Percentiles rank a stretch among this genome's conserved stretches.
phyloP scores from a whole-genome alignment of 352 stramenopile genomes.

The Pythium plurisporium region DNA sequence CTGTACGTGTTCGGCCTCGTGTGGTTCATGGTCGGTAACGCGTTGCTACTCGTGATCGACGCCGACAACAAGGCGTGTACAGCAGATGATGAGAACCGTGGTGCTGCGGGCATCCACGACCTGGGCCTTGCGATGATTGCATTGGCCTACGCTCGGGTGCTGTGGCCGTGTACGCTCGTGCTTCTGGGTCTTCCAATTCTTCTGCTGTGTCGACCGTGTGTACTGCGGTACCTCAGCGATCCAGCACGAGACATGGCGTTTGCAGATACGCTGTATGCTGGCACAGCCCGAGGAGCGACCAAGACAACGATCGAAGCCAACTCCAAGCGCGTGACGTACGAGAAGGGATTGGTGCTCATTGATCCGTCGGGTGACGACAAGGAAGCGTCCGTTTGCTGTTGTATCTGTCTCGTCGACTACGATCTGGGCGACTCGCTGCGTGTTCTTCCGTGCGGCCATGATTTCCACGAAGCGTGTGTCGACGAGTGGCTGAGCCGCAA shows the following conservation, averaged over 20 bases:
- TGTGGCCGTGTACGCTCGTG: constrained; percentile 24
- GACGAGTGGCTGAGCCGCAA: constrained; percentile 24
- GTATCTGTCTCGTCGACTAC: constrained; percentile 25
- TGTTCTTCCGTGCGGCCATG: constrained; percentile 17
- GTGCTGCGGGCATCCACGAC: constrained; percentile 10
- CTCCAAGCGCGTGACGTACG: constrained; percentile 7
- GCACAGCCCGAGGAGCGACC: constrained; percentile 5
- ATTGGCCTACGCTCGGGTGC: constrained; percentile 20
- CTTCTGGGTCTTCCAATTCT: constrained; percentile 15
- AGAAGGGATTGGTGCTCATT: constrained; percentile 4
- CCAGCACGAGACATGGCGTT: constrained; percentile 10
- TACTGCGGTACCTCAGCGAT: constrained; percentile 12
- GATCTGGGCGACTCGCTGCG: constrained; percentile 14
- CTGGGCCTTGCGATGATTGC: constrained; percentile 11
- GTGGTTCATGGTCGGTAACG: constrained; percentile 25
- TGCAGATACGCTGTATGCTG: constrained; percentile 3
- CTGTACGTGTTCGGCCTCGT: constrained; percentile 21
- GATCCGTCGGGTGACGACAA: background rate
- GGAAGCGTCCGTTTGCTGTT: constrained; percentile 15
- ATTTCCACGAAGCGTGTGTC: constrained; percentile 21
- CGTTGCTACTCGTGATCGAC: constrained; percentile 19
- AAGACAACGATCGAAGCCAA: constrained; percentile 17
- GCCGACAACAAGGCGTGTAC: constrained; percentile 10
- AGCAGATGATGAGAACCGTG: background rate
- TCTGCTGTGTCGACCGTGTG: constrained; percentile 18